These are phyloP conservation scores for Mrakia frigida DNA, from an alignment of 768 basidiomycete genomes.

Conservation along the genomic window DNA sequence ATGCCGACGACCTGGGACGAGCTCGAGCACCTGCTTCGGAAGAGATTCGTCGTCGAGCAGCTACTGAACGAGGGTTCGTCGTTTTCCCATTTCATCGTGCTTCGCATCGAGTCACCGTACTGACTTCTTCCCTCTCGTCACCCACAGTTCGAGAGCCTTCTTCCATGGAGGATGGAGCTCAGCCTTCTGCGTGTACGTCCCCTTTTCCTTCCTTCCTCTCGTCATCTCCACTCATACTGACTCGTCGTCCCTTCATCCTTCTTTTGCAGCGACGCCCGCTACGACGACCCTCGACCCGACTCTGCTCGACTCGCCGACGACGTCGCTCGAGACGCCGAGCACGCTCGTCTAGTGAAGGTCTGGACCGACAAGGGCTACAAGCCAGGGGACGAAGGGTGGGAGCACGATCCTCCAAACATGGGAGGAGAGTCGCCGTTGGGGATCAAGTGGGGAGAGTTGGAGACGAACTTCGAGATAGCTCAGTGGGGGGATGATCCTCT, in stretches of 20 bases:
- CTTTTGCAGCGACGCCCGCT: background rate
- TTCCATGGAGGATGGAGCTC: conserved; percentile 39
- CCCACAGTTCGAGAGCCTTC: conserved; percentile 29
- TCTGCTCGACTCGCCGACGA: conserved; percentile 8
- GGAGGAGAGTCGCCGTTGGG: conserved; percentile 29
- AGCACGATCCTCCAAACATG: conserved; percentile 10
- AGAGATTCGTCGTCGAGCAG: conserved; percentile 37
- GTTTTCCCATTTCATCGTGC: background rate
- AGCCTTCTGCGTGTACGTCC: conserved; percentile 34
- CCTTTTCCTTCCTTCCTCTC: background rate
- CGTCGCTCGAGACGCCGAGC: conserved; percentile 8
- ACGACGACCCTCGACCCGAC: conserved; percentile 26
- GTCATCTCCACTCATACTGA: background rate
- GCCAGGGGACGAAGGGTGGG: conserved; percentile 27
- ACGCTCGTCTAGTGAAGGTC: conserved; percentile 13
- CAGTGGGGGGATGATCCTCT: conserved; percentile 29
- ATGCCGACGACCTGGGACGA: conserved; percentile 39
- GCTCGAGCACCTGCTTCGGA: conserved; percentile 36
- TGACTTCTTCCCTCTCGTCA: background rate
- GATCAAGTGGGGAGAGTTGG: conserved; percentile 18
- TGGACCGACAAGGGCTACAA: conserved; percentile 23
- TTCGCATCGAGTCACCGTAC: background rate
- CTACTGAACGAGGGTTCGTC: conserved; percentile 37
- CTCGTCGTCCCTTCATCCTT: background rate
- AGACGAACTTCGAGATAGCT: conserved; percentile 6